Conservation (phyloP, 1,139 yeast species). For the Yamadazyma friedrichii region DNA sequence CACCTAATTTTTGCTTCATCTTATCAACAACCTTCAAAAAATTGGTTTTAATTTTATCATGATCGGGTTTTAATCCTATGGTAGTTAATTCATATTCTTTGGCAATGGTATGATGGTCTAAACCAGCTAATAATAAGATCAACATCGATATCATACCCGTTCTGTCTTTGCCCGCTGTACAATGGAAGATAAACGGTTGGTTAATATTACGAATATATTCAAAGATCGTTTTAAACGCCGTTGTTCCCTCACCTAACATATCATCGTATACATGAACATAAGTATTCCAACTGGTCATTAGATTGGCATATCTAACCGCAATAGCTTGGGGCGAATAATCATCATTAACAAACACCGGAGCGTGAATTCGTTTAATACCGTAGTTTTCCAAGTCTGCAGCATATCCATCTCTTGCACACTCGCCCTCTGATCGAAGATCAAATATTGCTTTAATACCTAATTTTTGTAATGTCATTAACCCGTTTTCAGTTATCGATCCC, state of each 20-base stretch:
- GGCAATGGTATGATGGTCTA: slow-evolving; percentile 63
- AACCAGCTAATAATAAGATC: slow-evolving; percentile 60
- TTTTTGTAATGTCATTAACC: slow-evolving; percentile 36
- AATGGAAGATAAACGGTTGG: slow-evolving; percentile 60
- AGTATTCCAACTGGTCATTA: slow-evolving; percentile 63
- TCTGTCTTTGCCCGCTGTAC: slow-evolving; percentile 87
- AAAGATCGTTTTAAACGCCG: slow-evolving; percentile 48
- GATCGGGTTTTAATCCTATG: slow-evolving; percentile 57
- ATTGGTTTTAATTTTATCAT: slow-evolving; percentile 33
- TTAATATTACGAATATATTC: slow-evolving; percentile 51
- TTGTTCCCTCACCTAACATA: slow-evolving; percentile 50
- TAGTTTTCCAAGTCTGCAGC: slow-evolving; percentile 32
- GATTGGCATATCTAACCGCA: slow-evolving; percentile 54
- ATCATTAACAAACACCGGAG: slow-evolving; percentile 57
- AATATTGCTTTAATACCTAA: slow-evolving; percentile 58
- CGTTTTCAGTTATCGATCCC: slow-evolving; percentile 46
- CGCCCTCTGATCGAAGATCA: slow-evolving; percentile 69
- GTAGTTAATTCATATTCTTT: slow-evolving; percentile 76
- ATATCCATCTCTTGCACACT: slow-evolving; percentile 52
- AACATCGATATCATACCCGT: slow-evolving; percentile 77
- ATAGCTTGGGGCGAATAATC: slow-evolving; percentile 69
- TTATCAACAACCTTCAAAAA: slow-evolving; percentile 31
- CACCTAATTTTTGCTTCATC: slow-evolving; percentile 26
- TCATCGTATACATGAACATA: slow-evolving; percentile 64
- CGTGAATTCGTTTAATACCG: slow-evolving; percentile 52